Evolutionary conservation across 805 yeast genomes (phyloP).

Genomic region (Barnettozyma sucrosica): DNA sequence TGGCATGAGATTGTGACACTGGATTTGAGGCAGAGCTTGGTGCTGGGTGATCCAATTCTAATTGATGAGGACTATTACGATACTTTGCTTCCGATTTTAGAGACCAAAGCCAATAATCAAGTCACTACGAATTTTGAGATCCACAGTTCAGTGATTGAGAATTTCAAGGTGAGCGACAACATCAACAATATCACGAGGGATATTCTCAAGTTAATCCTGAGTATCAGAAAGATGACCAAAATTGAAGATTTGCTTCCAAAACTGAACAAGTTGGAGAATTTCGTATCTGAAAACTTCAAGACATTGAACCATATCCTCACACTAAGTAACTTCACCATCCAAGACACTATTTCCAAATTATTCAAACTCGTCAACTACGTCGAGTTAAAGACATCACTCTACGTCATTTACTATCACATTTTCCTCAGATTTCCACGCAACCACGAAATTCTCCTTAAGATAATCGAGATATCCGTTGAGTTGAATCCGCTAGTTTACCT

Average conservation of each 20-base stretch:
- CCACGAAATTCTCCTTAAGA: constrained; percentile 10
- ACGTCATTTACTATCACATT: constrained; percentile 23
- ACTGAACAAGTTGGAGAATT: constrained; percentile 33
- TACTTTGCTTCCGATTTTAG: constrained; percentile 40
- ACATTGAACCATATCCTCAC: constrained; percentile 26
- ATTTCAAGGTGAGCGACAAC: constrained; percentile 27
- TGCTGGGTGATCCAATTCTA: constrained; percentile 42
- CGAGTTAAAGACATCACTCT: constrained; percentile 24
- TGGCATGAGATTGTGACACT: constrained; percentile 47
- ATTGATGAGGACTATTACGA: constrained; percentile 40
- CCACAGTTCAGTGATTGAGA: constrained; percentile 36
- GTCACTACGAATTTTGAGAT: constrained; percentile 34
- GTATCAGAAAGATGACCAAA: constrained; percentile 34
- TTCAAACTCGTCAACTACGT: constrained; percentile 25
- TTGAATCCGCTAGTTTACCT: constrained; percentile 22
- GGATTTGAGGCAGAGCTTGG: constrained; percentile 41
- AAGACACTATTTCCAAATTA: constrained; percentile 22
- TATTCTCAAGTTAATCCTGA: constrained; percentile 34
- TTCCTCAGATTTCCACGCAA: constrained; percentile 16
- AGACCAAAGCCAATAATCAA: constrained; percentile 28
- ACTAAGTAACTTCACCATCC: constrained; percentile 15
- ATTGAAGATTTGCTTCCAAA: constrained; percentile 32
- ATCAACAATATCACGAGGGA: constrained; percentile 28
- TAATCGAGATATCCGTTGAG: constrained; percentile 20
- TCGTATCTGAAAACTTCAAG: constrained; percentile 28